Base-by-base conservation (phyloP, 2,329 filamentous ascomycete species). In the Colletotrichum siamense region DNA sequence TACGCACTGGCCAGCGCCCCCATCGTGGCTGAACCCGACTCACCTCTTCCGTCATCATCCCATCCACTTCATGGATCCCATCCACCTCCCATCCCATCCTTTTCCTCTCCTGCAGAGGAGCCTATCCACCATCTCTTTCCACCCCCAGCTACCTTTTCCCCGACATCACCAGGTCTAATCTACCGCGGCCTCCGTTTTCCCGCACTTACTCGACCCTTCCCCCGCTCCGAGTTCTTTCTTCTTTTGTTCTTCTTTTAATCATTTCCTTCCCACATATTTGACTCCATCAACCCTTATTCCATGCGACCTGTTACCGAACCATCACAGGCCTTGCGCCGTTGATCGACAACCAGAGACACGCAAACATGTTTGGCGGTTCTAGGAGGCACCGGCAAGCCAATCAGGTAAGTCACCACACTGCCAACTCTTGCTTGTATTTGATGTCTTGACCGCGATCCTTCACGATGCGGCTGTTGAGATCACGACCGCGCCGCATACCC, bases 331-430 rank as follows among this genome's bases (percentile, higher is more conserved):
- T 76, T 79, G 76, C 73, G 73, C 73, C 76, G 61, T 73, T 77
- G 71, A 77, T 75, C 39, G 66, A 68, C 68, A 59, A 72, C 57
- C 15, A 67, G 59, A 70, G 34, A 70, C 49, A 30, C 78, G 77
- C 79, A 89, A 79, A 77, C 79, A 89, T 90, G 89, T 91, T 91
- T 83, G 87, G 84, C 79, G 81, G 86, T 80, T 88, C 88, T 79
- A 87, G 87, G 84, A 89, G 86, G 83, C 87, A 87, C 81, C 85
- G 88, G 78, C 84, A 85, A 83, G 85, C 86, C 73, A 84, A 85
- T 81, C 86, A 86, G 86, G 89, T 91, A 88, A 36, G 77, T 68
- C 39, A 18, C 36, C 59, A 52, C 30, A 22, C 36, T 32, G 59
- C 24, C 28, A 24, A 10, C 36, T 62, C 15, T 32, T 34, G 28